Evolutionary conservation across 2,329 filamentous ascomycete genomes (phyloP), one percentile per base, ranked within the genome.

Genomic region (Saccharata proteae): DNA sequence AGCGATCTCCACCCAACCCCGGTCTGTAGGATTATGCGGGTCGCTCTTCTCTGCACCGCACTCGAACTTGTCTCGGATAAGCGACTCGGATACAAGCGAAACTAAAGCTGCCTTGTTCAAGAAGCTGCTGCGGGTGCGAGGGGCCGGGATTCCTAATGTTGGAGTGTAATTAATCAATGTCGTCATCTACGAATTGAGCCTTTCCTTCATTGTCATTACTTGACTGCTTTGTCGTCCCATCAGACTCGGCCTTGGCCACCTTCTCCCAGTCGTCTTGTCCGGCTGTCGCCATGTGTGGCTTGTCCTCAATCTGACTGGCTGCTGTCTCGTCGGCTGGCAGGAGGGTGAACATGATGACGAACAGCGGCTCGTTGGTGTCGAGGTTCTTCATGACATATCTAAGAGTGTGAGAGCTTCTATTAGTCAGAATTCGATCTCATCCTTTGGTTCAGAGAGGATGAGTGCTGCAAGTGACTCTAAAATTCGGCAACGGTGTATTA

Each of bases 331-430:
- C 75, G 34, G 72, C 75, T 6, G 77, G 69, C 37, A 90, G 67
- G 4, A 94, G 63, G 12, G 77, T 79, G 52, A 96, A 88, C 4
- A 84, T 58, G 11, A 96, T 65, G 26, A 88, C 82, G 17, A 93
- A 73, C 44, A 93, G 82, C 11, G 82, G 69, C 19, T 81, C 70
- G 28, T 71, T 71, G 0, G 81, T 88, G 14, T 65, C 57, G 38
- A 73, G 74, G 56, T 94, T 81, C 51, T 86, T 88, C 49, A 96
- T 69, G 36, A 92, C 83, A 58, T 96, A 94, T 69, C 86, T 86
- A 60, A 92, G 71, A 43, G 76, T 69, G 60, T 92, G 82, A 64
- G 81, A 79, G 65, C 80, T 81, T 72, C 69, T n/a, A n/a, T n/a
- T n/a, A n/a, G n/a, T n/a, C n/a, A n/a, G n/a, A n/a, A n/a, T n/a